A percentile compares a stretch with the other conserved stretches of the same genome.
Evolutionary conservation across 1,139 yeast genomes (phyloP).

Genomic region (Yamadazyma triangularis): DNA sequence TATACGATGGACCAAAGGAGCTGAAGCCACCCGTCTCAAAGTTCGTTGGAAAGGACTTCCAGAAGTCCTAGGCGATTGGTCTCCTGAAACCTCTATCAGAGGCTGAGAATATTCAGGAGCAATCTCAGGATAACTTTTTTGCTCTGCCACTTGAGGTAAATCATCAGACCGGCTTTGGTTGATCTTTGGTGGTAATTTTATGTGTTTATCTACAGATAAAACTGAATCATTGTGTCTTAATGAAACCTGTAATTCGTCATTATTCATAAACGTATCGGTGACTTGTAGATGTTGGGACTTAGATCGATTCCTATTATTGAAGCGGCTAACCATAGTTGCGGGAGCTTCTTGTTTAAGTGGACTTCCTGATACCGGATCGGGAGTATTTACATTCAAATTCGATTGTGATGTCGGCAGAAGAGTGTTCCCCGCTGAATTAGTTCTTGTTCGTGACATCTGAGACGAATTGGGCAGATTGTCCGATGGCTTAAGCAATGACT

Average conservation of each 20-base stretch:
- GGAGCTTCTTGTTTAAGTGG: slow-evolving; percentile 5
- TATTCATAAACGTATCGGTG: slow-evolving; percentile 10
- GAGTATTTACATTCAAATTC: no score
- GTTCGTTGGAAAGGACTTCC: slow-evolving; percentile 45
- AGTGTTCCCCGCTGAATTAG: background rate
- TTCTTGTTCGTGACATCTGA: background rate
- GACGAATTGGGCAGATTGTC: slow-evolving; percentile 2
- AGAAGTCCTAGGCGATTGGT: background rate
- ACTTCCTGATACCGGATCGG: background rate
- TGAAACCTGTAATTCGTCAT: slow-evolving; percentile 26
- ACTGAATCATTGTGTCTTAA: slow-evolving; percentile 45
- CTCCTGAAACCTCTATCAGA: slow-evolving; percentile 3
- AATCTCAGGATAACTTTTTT: background rate
- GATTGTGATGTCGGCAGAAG: no score
- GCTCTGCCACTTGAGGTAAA: slow-evolving; percentile 17
- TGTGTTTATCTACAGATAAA: slow-evolving; percentile 24
- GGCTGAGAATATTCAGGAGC: background rate
- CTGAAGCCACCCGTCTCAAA: slow-evolving; percentile 74
- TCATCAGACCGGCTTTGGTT: slow-evolving; percentile 5
- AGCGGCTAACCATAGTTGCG: slow-evolving; percentile 7
- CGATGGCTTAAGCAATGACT: slow-evolving; percentile 18
- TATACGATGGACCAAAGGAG: slow-evolving; percentile 55
- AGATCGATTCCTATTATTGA: slow-evolving; percentile 6
- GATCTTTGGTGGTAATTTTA: slow-evolving; percentile 12
- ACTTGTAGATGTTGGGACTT: slow-evolving; percentile 2